phyloP scores from a whole-genome alignment of 495 filamentous ascomycete species.

The Aspergillus asperescens region DNA sequence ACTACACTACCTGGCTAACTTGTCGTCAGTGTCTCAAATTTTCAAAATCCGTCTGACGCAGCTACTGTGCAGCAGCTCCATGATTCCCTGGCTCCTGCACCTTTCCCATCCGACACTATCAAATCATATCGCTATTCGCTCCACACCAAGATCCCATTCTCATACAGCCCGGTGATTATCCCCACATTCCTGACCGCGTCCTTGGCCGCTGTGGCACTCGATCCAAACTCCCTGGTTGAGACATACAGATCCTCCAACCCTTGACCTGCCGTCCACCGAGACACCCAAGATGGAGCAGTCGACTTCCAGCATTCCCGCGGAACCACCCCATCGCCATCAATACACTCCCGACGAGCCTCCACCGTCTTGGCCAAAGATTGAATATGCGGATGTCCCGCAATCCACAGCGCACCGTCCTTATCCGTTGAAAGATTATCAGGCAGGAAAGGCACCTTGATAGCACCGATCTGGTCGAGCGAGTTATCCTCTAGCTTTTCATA shows the following conservation, averaged over 20 bases:
- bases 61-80: too few species aligned
- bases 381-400: conserved; percentile 40
- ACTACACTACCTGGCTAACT: too few species aligned
- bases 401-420: conserved; percentile 32
- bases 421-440: conserved; percentile 42
- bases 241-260: conserved; percentile 35
- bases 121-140: too few species aligned
- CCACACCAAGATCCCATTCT: conserved; percentile 40
- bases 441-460: conserved; percentile 26
- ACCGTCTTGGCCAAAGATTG: conserved; percentile 24
- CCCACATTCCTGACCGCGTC: conserved; percentile 36
- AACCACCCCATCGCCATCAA: conserved; percentile 13
- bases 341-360: conserved; percentile 19
- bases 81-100: too few species aligned
- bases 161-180: conserved; percentile 40
- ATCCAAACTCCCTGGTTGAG: conserved; percentile 26
- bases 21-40: too few species aligned
- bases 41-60: too few species aligned
- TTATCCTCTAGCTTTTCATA: conserved; percentile 21
- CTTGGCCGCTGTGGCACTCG: conserved; percentile 31
- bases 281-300: conserved; percentile 32
- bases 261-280: conserved; percentile 31
- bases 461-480: conserved; percentile 14
- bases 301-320: conserved; percentile 24
- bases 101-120: too few species aligned